Percentiles rank a stretch among this genome's conserved stretches.
Conservation (phyloP, 306 rosid species). For the Pterocarpus santalinus region DNA sequence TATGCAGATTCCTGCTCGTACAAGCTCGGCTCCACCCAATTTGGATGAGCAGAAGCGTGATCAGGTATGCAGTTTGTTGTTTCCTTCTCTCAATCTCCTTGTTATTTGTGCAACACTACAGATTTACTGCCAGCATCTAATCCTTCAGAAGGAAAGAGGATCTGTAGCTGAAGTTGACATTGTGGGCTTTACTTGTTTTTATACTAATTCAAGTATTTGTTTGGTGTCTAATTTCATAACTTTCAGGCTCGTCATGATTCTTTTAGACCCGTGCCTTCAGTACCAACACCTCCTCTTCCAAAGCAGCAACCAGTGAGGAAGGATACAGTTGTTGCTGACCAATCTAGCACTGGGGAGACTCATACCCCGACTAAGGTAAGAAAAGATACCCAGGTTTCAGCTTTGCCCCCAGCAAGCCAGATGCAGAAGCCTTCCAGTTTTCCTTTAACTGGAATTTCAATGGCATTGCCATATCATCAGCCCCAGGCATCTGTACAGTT, state of each 20-base stretch:
- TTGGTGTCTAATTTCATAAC: conserved; percentile 36
- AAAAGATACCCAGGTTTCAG: conserved; percentile 64
- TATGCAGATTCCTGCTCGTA: conserved; percentile 91
- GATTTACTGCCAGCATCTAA: background rate
- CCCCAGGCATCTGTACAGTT: conserved; percentile 75
- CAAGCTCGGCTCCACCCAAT: conserved; percentile 98
- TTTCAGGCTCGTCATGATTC: conserved; percentile 79
- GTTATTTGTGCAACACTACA: conserved; percentile 28
- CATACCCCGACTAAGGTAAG: conserved; percentile 57
- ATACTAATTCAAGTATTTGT: conserved; percentile 2
- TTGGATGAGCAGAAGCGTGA: conserved; percentile 91
- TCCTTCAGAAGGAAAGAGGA: conserved; percentile 1
- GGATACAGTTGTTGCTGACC: conserved; percentile 63
- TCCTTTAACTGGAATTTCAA: conserved; percentile 72
- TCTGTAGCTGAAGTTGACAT: conserved; percentile 25
- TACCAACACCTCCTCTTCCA: conserved; percentile 74
- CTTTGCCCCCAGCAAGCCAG: conserved; percentile 61
- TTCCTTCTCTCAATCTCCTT: background rate
- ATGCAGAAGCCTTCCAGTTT: conserved; percentile 71
- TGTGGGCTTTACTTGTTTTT: background rate
- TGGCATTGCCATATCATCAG: conserved; percentile 73
- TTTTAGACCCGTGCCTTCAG: conserved; percentile 59
- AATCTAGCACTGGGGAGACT: conserved; percentile 60
- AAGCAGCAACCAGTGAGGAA: conserved; percentile 79
- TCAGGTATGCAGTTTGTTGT: conserved; percentile 60